Percentiles rank a stretch among this genome's conserved stretches.
These are phyloP conservation scores for Catharanthus roseus DNA, from an alignment of 257 asterid species.

Conservation along the genomic window DNA sequence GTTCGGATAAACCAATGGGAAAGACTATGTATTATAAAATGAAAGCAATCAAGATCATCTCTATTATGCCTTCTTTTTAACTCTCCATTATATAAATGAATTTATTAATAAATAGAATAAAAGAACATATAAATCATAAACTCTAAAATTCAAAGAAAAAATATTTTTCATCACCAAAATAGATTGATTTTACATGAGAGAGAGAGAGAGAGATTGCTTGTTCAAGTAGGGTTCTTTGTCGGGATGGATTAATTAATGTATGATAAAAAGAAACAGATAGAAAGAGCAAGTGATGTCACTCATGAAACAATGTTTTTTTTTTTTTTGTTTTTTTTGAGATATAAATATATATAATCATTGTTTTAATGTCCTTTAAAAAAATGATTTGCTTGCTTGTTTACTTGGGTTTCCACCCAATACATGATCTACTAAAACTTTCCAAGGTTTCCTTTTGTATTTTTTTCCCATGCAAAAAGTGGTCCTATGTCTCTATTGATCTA, in stretches of 20 bases:
- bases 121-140: too few relatives aligned
- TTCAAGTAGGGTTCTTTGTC: slow-evolving; percentile 44
- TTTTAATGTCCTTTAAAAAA: slow-evolving; percentile 42
- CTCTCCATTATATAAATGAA: too few relatives aligned
- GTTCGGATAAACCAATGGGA: too few relatives aligned
- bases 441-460: too few relatives aligned
- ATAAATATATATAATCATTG: slow-evolving; percentile 18
- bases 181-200: background rate
- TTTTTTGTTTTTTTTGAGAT: too few relatives aligned
- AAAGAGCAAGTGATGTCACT: slow-evolving; percentile 34
- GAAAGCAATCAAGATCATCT: too few relatives aligned
- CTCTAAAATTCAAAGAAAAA: too few relatives aligned
- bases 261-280: slow-evolving; percentile 20
- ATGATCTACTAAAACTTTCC: too few relatives aligned
- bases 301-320: too few relatives aligned
- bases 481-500: background rate
- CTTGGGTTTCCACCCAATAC: slow-evolving; percentile 51
- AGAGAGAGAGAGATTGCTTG: slow-evolving; percentile 30
- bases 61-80: too few relatives aligned
- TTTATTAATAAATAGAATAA: too few relatives aligned
- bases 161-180: slow-evolving; percentile 9
- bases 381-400: slow-evolving; percentile 53
- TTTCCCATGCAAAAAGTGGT: background rate
- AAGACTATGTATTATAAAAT: too few relatives aligned
- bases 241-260: slow-evolving; percentile 30